Evolutionary conservation across 2,329 filamentous ascomycete species (phyloP).

Genomic region (Aspergillus persii): DNA sequence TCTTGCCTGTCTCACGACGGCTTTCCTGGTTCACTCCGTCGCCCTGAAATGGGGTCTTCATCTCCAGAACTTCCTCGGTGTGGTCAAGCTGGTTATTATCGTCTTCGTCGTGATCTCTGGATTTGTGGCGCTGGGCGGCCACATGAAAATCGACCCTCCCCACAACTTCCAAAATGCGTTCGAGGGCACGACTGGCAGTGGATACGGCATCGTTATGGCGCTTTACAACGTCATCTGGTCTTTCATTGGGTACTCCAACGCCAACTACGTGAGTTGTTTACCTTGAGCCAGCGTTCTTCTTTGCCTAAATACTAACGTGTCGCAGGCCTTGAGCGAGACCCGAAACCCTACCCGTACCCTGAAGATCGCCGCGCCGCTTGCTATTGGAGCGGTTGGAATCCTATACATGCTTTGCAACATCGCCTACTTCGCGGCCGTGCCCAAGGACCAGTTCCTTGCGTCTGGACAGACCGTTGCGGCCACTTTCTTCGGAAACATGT

Average conservation of each 20-base stretch:
- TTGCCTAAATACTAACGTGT: constrained; percentile 15
- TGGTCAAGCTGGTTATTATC: constrained; percentile 52
- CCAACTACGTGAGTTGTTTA: constrained; percentile 54
- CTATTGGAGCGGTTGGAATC: constrained; percentile 54
- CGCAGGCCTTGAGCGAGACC: constrained; percentile 52
- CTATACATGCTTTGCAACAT: constrained; percentile 59
- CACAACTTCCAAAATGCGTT: constrained; percentile 41
- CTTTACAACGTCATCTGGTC: constrained; percentile 62
- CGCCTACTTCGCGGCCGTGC: constrained; percentile 59
- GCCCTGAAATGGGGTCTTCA: constrained; percentile 49
- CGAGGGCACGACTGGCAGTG: constrained; percentile 35
- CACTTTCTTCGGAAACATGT: constrained; percentile 60
- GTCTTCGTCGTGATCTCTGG: constrained; percentile 47
- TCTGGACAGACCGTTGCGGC: constrained; percentile 57
- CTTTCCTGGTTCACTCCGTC: constrained; percentile 49
- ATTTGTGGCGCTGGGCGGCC: constrained; percentile 40
- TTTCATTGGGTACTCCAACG: constrained; percentile 60
- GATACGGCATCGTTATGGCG: constrained; percentile 55
- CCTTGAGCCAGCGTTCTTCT: background rate
- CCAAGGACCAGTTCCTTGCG: constrained; percentile 53
- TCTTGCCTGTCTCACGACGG: constrained; percentile 46
- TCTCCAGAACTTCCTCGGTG: constrained; percentile 50
- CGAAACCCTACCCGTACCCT: constrained; percentile 58
- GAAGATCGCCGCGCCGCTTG: constrained; percentile 56
- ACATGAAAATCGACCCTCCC: constrained; percentile 35